Conservation (phyloP, 768 basidiomycete genomes). For the Hydnomerulius pinastri region DNA sequence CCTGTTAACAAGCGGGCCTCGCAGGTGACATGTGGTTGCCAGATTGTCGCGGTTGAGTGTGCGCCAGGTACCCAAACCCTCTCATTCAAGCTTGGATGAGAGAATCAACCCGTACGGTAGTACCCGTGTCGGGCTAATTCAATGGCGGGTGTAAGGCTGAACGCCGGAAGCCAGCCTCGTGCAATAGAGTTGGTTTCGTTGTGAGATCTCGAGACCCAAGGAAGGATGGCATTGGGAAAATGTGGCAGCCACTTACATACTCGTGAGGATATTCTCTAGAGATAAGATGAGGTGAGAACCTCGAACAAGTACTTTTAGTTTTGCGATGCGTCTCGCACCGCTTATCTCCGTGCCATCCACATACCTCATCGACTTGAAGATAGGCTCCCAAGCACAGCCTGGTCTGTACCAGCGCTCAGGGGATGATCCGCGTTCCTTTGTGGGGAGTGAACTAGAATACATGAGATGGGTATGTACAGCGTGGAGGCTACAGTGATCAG, state of each 20-base stretch:
- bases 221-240: slow-evolving; percentile 4
- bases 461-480: slow-evolving; percentile 10
- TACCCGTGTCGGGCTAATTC: neutral
- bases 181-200: slow-evolving; percentile 18
- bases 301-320: neutral
- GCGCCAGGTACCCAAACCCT: neutral
- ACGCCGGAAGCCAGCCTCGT: slow-evolving; percentile 8
- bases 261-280: neutral
- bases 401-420: neutral
- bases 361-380: neutral
- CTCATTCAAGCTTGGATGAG: neutral
- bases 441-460: slow-evolving; percentile 11
- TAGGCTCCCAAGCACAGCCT: neutral
- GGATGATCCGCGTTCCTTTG: neutral
- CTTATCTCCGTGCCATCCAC: neutral
- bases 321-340: neutral
- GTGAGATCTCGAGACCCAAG: slow-evolving; percentile 3
- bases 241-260: neutral
- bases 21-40: neutral
- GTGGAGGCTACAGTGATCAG: neutral
- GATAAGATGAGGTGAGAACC: slow-evolving; percentile 3
- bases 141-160: slow-evolving; percentile 4
- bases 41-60: neutral
- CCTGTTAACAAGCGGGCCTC: slow-evolving; percentile 4
- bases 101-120: neutral